phyloP scores from a whole-genome alignment of 306 rosid species.

The Cercis canadensis region DNA sequence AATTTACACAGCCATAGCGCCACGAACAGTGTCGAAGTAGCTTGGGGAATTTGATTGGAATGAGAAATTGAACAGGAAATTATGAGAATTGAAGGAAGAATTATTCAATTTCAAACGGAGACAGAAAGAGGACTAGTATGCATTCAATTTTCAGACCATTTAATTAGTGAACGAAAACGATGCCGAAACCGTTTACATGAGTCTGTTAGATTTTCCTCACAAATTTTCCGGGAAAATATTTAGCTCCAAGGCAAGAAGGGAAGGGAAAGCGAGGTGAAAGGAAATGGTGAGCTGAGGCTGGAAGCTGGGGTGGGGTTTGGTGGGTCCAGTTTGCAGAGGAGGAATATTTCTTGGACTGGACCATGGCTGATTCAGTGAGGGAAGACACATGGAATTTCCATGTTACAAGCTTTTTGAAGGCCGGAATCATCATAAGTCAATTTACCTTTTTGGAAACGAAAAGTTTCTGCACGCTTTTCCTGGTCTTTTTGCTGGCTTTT shows the following conservation, averaged over 20 bases:
- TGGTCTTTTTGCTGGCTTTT: no score
- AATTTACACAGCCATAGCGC: constrained; percentile 14
- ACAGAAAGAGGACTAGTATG: background rate
- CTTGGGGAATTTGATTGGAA: background rate
- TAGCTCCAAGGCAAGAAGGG: background rate
- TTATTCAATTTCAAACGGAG: background rate
- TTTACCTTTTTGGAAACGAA: no score
- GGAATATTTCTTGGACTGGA: background rate
- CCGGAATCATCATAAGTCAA: background rate
- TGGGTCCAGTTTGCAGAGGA: background rate
- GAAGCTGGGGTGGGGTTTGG: background rate
- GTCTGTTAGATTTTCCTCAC: background rate
- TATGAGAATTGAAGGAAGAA: background rate
- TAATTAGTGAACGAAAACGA: constrained; percentile 17
- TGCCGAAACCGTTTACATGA: background rate
- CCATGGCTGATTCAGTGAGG: background rate
- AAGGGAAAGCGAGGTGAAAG: background rate
- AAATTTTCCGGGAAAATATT: constrained; percentile 24
- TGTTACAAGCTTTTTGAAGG: background rate
- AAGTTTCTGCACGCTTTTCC: no score
- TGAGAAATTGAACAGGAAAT: background rate
- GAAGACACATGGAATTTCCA: background rate
- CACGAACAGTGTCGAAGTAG: background rate
- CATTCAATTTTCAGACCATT: background rate
- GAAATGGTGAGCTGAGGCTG: background rate